Evolutionary conservation across 2,329 filamentous ascomycete genomes (phyloP).

Genomic region (Penicillium sp.): DNA sequence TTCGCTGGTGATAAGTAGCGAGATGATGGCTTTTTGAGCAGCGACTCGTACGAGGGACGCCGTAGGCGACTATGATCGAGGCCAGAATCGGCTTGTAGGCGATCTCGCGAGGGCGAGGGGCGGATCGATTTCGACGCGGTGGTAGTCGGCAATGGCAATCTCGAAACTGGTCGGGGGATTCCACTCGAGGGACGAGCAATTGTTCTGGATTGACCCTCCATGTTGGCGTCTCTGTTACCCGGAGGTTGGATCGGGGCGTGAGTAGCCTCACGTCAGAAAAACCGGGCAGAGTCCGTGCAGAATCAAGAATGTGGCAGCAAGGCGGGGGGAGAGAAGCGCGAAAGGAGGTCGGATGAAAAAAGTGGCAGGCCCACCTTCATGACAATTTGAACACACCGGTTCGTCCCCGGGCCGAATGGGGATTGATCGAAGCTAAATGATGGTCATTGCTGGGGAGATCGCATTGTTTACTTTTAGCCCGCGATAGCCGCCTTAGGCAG

Average conservation of each 20-base stretch:
- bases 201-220: conserved; percentile 40
- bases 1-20: conserved; percentile 32
- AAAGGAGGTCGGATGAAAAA: conserved; percentile 6
- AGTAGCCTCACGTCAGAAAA: conserved; percentile 10
- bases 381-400: background rate
- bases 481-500: conserved; percentile 21
- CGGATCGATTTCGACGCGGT: conserved; percentile 47
- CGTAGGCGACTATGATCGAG: conserved; percentile 42
- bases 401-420: conserved; percentile 3
- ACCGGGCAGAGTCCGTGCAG: background rate
- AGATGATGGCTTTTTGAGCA: conserved; percentile 40
- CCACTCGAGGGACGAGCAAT: conserved; percentile 36
- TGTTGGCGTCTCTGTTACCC: conserved; percentile 21
- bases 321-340: conserved; percentile 2
- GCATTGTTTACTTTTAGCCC: conserved; percentile 21
- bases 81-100: conserved; percentile 47
- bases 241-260: conserved; percentile 3
- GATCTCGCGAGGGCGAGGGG: conserved; percentile 54
- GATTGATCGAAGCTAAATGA: conserved; percentile 8
- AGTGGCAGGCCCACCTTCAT: conserved; percentile 9
- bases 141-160: conserved; percentile 56
- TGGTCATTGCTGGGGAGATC: conserved; percentile 12
- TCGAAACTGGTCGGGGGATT: conserved; percentile 57
- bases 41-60: conserved; percentile 43
- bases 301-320: conserved; percentile 9